These are phyloP conservation scores for Trichophyton benhamiae DNA, from an alignment of 2,329 filamentous ascomycete genomes.

Conservation along the genomic window DNA sequence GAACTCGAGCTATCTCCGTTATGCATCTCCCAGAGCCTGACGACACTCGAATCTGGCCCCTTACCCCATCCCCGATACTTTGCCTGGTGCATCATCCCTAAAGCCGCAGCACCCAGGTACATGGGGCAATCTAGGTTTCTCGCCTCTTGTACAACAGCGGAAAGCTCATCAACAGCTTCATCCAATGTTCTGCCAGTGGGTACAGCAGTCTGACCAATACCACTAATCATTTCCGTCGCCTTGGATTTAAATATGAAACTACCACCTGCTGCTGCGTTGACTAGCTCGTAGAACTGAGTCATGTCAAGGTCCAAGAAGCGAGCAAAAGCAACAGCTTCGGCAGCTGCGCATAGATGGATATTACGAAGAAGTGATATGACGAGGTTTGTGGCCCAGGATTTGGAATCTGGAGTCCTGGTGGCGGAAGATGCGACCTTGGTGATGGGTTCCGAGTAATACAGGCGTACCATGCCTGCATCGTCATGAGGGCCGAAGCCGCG, in stretches of 20 bases:
- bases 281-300: conserved; percentile 35
- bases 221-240: conserved; percentile 28
- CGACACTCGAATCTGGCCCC: conserved; percentile 20
- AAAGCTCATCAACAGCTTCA: conserved; percentile 28
- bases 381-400: conserved; percentile 28
- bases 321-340: conserved; percentile 39
- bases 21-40: neutral
- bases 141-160: conserved; percentile 32
- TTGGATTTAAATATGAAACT: conserved; percentile 34
- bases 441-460: conserved; percentile 37
- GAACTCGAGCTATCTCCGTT: neutral
- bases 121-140: conserved; percentile 28
- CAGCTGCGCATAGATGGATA: conserved; percentile 39
- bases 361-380: conserved; percentile 34
- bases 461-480: conserved; percentile 44
- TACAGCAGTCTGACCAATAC: conserved; percentile 16
- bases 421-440: conserved; percentile 24
- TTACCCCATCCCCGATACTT: conserved; percentile 22
- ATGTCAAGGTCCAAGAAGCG: conserved; percentile 35
- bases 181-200: conserved; percentile 26
- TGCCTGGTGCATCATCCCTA: conserved; percentile 25
- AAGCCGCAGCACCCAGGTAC: conserved; percentile 27
- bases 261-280: conserved; percentile 37
- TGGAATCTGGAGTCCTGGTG: conserved; percentile 23
- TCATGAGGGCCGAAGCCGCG: conserved; percentile 45